These are phyloP conservation scores for Globisporangium barbulae DNA, from an alignment of 352 stramenopile species.

Conservation along the genomic window DNA sequence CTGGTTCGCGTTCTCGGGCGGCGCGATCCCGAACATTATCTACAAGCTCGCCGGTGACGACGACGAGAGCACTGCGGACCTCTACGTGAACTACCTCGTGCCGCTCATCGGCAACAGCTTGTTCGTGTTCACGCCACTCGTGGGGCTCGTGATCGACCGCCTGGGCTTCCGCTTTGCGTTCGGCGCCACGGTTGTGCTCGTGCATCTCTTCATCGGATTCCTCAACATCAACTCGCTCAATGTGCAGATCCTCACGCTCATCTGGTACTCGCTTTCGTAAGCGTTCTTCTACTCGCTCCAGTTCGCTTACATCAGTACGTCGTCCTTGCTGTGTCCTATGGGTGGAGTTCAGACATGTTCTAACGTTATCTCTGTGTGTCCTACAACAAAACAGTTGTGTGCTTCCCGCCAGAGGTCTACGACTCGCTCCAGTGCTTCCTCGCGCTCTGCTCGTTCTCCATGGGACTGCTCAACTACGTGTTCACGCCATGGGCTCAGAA, in stretches of 20 bases:
- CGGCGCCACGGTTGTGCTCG: constrained; percentile 15
- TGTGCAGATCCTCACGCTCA: constrained; percentile 24
- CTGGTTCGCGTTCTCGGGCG: constrained; percentile 26
- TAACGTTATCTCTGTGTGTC: not conserved
- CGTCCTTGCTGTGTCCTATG: constrained; percentile 6
- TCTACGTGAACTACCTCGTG: constrained; percentile 30
- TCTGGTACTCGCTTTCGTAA: constrained; percentile 26
- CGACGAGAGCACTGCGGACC: constrained; percentile 8
- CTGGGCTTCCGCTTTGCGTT: constrained; percentile 25
- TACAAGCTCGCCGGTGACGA: constrained; percentile 16
- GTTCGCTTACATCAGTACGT: constrained; percentile 27
- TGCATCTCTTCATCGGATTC: constrained; percentile 25
- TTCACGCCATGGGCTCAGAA: constrained; percentile 38
- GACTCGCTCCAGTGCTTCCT: constrained; percentile 33
- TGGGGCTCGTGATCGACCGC: constrained; percentile 24
- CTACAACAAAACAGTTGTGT: constrained; percentile 16
- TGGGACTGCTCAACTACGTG: constrained; percentile 32
- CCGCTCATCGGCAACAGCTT: constrained; percentile 26
- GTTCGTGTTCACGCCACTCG: constrained; percentile 27
- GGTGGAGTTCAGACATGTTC: not conserved
- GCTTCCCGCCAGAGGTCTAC: constrained; percentile 33
- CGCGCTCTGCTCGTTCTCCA: constrained; percentile 27
- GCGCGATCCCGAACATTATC: constrained; percentile 28
- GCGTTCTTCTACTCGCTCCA: constrained; percentile 30
- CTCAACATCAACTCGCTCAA: constrained; percentile 25